Base-by-base conservation (phyloP, 371 early-diverging fungal species). In the Mucor irregularis region DNA sequence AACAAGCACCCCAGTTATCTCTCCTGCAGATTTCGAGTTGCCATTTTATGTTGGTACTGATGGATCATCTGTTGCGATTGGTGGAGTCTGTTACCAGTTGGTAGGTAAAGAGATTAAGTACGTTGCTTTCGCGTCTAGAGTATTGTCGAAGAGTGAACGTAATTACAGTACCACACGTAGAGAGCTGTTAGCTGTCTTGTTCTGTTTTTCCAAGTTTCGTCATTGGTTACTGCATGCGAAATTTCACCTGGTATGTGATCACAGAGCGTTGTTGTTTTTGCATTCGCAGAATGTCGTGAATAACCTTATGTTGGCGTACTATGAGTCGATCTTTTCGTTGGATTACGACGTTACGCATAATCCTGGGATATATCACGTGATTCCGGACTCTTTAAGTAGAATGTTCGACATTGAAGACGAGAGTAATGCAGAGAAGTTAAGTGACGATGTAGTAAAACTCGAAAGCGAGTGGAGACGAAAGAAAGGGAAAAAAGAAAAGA, bases 31-130 rank as follows among this genome's bases (percentile, higher is more conserved):
- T 24, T 59, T 62, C 19, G 49, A 24, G 2, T 1, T 21, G 1
- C 53, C 53, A 0, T 66, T 79, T 16, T 58, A 52, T 14, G 44
- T 79, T 0, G 67, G 62, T 5, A 69, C 69, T 8, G 72, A 79
- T 53, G 71, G 72, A n/a, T 40, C 40, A 10, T 13, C 8, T 4
- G 16, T 19, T 19, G 39, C 19, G 3, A 16, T 33, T 24, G 49
- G 22, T 6, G 34, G 10, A 5, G 16, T 19, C 8, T 39, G 16
- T 5, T 19, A 16, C 2, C 39, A 39, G 21, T 5, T n/a, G 38
- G 17, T 38, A 6, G 17, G n/a, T 38, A n/a, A n/a, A 38, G 10
- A n/a, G n/a, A 38, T n/a, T 7, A 5, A 7, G 5, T 49, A 49
- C 13, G 35, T 49, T 17, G 28, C 35, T 13, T 35, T 49, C 21